Percentiles rank a stretch among this genome's conserved stretches.
Evolutionary conservation across 345 rosid genomes (phyloP).

Genomic region (Arabidopsis suecica): DNA sequence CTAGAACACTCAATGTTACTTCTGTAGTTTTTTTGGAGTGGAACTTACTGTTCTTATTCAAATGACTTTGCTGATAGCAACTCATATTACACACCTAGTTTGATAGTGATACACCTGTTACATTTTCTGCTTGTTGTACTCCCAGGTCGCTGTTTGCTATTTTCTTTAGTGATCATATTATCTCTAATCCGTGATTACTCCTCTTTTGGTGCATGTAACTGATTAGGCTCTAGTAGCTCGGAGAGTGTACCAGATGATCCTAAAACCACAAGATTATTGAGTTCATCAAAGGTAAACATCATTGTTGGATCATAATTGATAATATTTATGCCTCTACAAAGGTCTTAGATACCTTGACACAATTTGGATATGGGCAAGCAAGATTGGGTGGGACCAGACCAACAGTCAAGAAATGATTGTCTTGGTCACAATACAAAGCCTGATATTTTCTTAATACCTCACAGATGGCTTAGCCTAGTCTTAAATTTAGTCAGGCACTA

Average conservation of each 20-base stretch:
- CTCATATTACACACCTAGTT: not conserved
- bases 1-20: not conserved
- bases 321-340: constrained; percentile 1
- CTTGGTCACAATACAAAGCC: not conserved
- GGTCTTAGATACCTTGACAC: constrained; percentile 6
- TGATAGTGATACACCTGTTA: not conserved
- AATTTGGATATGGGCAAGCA: not conserved
- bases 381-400: not conserved
- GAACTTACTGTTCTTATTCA: not conserved
- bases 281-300: constrained; percentile 32
- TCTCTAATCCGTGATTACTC: constrained; percentile 22
- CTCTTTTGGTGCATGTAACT: constrained; percentile 30
- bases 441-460: constrained; percentile 5
- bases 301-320: not conserved
- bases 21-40: not conserved
- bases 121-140: not conserved
- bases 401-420: not conserved
- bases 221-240: constrained; percentile 21
- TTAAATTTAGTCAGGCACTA: not conserved
- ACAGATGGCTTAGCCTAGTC: not conserved
- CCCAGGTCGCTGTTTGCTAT: not conserved
- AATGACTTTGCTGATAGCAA: not conserved
- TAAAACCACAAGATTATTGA: constrained; percentile 11
- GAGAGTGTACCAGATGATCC: constrained; percentile 23
- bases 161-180: not conserved